phyloP scores from a whole-genome alignment of 139 green algal genomes.

The Picochlorum sp. region DNA sequence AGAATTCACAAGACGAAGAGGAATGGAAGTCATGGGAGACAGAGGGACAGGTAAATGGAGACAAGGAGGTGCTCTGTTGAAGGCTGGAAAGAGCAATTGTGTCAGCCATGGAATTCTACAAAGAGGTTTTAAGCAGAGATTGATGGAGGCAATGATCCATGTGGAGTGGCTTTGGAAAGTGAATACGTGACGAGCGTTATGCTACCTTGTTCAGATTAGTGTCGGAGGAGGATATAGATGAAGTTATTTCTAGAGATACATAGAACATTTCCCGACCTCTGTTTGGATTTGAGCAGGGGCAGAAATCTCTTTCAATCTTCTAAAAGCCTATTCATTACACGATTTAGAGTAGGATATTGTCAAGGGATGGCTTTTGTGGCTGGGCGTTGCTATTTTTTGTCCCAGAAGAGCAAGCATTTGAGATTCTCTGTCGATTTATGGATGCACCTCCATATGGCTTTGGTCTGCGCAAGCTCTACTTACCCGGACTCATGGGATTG shows the following conservation, averaged over 20 bases:
- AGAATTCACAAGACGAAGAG: not conserved
- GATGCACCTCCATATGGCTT: slow-evolving; percentile 21
- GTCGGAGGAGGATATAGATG: slow-evolving; percentile 71
- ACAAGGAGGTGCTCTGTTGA: slow-evolving; percentile 20
- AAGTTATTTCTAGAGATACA: slow-evolving; percentile 82
- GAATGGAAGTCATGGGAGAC: slow-evolving; percentile 22
- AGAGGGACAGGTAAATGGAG: not conserved
- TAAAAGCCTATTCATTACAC: slow-evolving; percentile 84
- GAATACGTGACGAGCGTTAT: slow-evolving; percentile 44
- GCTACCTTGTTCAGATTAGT: slow-evolving; percentile 67
- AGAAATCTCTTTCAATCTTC: slow-evolving; percentile 75
- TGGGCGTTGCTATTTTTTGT: slow-evolving; percentile 85
- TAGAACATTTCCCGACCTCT: slow-evolving; percentile 89
- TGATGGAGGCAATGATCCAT: slow-evolving; percentile 51
- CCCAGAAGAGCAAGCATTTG: slow-evolving; percentile 83
- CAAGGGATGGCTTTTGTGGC: slow-evolving; percentile 90
- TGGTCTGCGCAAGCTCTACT: slow-evolving; percentile 71
- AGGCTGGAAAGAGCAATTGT: not conserved
- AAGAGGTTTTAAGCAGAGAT: slow-evolving; percentile 16
- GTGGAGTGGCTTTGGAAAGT: slow-evolving; percentile 47
- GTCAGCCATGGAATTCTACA: not conserved
- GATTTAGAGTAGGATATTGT: slow-evolving; percentile 83
- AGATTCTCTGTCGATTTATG: slow-evolving; percentile 48
- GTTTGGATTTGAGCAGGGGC: slow-evolving; percentile 60
- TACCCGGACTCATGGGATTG: slow-evolving; percentile 63